Evolutionary conservation across 2,329 filamentous ascomycete species (phyloP).

Genomic region (Furcasterigmium sp.): DNA sequence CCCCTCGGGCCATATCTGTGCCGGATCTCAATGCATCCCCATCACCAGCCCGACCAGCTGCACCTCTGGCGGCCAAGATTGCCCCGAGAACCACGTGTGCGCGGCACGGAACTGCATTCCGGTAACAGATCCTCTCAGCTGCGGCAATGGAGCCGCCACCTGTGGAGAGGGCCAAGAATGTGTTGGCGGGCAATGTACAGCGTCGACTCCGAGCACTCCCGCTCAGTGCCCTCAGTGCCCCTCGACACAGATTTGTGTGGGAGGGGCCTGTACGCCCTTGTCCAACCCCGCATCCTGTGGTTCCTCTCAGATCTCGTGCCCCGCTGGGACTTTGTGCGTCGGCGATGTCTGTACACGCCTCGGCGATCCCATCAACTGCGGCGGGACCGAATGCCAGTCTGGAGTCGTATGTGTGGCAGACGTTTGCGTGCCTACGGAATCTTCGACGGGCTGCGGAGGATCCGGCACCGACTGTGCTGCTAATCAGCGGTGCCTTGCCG

Average conservation of each 20-base stretch:
- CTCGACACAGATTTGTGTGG: not conserved
- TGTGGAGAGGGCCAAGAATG: not conserved
- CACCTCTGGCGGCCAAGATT: not conserved
- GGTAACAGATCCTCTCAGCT: not conserved
- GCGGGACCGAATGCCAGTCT: not conserved
- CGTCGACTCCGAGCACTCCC: not conserved
- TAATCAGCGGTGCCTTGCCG: not conserved
- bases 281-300: slow-evolving; percentile 1
- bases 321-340: not conserved
- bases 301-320: not conserved
- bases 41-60: not conserved
- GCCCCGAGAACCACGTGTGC: not conserved
- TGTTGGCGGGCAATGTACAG: not conserved
- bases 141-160: not conserved
- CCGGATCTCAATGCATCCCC: not conserved
- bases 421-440: not conserved
- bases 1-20: not conserved
- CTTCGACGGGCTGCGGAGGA: not conserved
- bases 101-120: not conserved
- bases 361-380: not conserved
- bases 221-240: not conserved
- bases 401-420: not conserved
- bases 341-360: slow-evolving; percentile 1
- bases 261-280: not conserved
- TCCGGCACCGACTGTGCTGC: not conserved